Evolutionary conservation across 1,284 basidiomycete genomes (phyloP).

Genomic region (Moesziomyces sp.): DNA sequence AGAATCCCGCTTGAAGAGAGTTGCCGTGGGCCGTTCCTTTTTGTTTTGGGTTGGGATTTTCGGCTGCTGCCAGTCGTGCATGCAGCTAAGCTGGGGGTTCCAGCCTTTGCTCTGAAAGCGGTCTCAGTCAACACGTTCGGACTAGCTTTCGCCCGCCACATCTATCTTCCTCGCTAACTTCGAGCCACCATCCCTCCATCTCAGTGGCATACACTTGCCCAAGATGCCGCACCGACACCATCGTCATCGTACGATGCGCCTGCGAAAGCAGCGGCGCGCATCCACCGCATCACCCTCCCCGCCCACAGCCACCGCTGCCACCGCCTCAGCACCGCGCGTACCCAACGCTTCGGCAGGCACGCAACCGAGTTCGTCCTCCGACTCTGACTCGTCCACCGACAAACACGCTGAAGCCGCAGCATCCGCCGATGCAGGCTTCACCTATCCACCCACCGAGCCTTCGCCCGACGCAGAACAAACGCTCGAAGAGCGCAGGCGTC

Average conservation of each 20-base stretch:
- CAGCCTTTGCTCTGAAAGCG: no score
- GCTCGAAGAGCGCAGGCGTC: constrained; percentile 14
- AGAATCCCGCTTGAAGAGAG: not conserved
- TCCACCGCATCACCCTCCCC: not conserved
- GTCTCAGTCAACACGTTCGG: not conserved
- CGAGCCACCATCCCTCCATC: no score
- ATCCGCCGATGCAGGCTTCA: not conserved
- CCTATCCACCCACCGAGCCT: not conserved
- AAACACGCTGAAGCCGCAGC: constrained; percentile 5
- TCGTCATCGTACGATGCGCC: constrained; percentile 30
- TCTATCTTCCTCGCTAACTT: not conserved
- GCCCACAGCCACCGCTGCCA: not conserved
- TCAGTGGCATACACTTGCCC: no score
- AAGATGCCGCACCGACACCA: constrained; percentile 25
- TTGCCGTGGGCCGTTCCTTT: not conserved
- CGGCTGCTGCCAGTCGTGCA: no score
- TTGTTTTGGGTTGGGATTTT: not conserved
- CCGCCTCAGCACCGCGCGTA: not conserved
- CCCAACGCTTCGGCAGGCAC: constrained; percentile 10
- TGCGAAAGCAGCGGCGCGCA: constrained; percentile 29
- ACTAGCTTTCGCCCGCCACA: no score
- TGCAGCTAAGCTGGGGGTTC: no score
- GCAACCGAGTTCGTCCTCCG: not conserved
- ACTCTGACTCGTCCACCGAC: constrained; percentile 18
- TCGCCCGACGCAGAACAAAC: not conserved